phyloP scores from a whole-genome alignment of 129 eudicot species.

The Flaveria trinervia region DNA sequence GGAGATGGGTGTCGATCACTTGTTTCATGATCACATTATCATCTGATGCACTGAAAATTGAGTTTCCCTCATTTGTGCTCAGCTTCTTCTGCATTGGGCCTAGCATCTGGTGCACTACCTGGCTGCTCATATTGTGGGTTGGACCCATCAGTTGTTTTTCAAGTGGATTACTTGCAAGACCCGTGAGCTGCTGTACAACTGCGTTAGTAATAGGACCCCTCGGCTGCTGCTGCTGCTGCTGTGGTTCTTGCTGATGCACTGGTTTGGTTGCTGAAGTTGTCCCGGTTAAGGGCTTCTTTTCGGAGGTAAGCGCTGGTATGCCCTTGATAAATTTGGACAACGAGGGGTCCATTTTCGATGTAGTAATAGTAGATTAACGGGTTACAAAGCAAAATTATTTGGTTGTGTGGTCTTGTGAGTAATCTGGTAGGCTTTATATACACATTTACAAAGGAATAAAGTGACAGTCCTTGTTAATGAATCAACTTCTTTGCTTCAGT shows the following conservation, averaged over 20 bases:
- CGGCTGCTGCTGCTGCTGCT: slow-evolving; percentile 30
- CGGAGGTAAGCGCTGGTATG: slow-evolving; percentile 37
- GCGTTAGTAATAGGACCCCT: slow-evolving; percentile 33
- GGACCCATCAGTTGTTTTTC: slow-evolving; percentile 37
- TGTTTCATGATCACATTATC: slow-evolving; percentile 65
- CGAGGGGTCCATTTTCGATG: slow-evolving; percentile 29
- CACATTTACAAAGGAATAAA: slow-evolving; percentile 44
- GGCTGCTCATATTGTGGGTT: slow-evolving; percentile 13
- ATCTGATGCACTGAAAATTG: slow-evolving; percentile 56
- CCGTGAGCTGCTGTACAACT: slow-evolving; percentile 31
- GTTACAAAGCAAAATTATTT: background rate
- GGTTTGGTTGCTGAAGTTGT: slow-evolving; percentile 13
- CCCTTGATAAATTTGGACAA: slow-evolving; percentile 28
- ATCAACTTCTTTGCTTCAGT: slow-evolving; percentile 69
- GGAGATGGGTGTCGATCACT: slow-evolving; percentile 49
- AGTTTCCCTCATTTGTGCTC: slow-evolving; percentile 41
- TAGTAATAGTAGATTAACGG: background rate
- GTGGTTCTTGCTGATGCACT: slow-evolving; percentile 25
- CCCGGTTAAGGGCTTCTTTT: slow-evolving; percentile 27
- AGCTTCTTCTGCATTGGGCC: slow-evolving; percentile 35
- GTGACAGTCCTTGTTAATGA: slow-evolving; percentile 33
- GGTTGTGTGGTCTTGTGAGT: slow-evolving; percentile 19
- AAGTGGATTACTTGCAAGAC: slow-evolving; percentile 27
- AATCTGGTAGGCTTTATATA: slow-evolving; percentile 31
- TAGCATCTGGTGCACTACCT: slow-evolving; percentile 30